These are phyloP conservation scores for Leccinellum albellum DNA, from an alignment of 768 basidiomycete species.

Conservation along the genomic window DNA sequence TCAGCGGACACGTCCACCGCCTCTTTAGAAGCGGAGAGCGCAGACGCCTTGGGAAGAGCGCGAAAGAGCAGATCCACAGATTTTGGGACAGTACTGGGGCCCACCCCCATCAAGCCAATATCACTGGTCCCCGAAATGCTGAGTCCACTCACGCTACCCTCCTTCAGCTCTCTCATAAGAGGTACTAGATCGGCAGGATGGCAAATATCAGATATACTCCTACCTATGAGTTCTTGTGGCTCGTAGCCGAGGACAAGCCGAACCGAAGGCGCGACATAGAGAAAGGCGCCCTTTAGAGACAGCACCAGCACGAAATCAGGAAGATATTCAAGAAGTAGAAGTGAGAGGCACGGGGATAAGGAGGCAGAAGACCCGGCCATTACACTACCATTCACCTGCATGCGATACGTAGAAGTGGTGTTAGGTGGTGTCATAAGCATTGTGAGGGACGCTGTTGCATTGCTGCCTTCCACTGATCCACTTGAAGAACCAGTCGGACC, in stretches of 20 bases:
- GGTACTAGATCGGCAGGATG: conserved; percentile 90
- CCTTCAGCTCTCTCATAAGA: conserved; percentile 88
- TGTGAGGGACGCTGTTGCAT: conserved; percentile 18
- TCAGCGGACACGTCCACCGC: background rate
- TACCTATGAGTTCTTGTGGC: conserved; percentile 78
- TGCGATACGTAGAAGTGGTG: conserved; percentile 18
- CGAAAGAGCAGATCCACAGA: conserved; percentile 84
- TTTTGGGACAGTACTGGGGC: conserved; percentile 35
- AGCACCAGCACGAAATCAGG: conserved; percentile 89
- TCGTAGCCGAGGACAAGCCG: conserved; percentile 79
- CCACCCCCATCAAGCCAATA: conserved; percentile 3
- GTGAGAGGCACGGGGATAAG: conserved; percentile 32
- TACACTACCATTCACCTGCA: conserved; percentile 5
- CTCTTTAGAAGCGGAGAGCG: background rate
- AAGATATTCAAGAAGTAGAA: conserved; percentile 53
- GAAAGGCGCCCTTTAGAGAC: conserved; percentile 87
- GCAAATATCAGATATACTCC: conserved; percentile 73
- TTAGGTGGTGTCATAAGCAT: conserved; percentile 14
- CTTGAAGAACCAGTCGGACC: conserved; percentile 20
- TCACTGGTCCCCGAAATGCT: conserved; percentile 18
- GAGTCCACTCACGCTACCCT: conserved; percentile 32
- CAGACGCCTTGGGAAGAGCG: conserved; percentile 55
- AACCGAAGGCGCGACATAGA: conserved; percentile 87
- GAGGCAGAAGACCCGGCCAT: conserved; percentile 41
- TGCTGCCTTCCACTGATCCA: conserved; percentile 9